Evolutionary conservation across 306 rosid genomes (phyloP), one percentile per base, ranked within the genome.

Genomic region (Oxytropis ochrocephala): DNA sequence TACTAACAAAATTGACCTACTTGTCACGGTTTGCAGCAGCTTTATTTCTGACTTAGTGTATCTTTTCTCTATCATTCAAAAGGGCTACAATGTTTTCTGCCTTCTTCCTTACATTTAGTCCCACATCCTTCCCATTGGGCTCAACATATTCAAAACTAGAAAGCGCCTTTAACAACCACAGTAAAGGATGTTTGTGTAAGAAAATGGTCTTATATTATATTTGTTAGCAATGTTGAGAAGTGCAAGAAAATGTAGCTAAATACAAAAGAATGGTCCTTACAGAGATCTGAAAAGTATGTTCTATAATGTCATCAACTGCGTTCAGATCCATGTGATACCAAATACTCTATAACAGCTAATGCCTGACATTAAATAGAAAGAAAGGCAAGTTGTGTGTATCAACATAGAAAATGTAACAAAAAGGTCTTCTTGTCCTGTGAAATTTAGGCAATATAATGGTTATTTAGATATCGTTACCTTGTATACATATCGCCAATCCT

Each of bases 241-340:
- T 79, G 65, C 64, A 69, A 42, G 42, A 55, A 7, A 73, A 71
- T 11, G 8, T 41, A 50, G 27, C 56, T 32, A 13, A 65, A 73
- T 44, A 70, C 63, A 69, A 21, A 29, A 53, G 65, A 56, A 32
- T 48, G 35, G 33, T 70, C 64, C 88, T 81, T 83, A 95, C 99
- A 1, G 99, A 91, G 64, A 95, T 91, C 78, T 91, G 99, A 73
- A 95, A 95, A 64, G 99, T 95, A 72, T 95, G 99, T 62, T 95
- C 99, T 57, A 95, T 84, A 77, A 95, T 87, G 84, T 95, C 99
- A 77, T 95, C 99, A 64, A 95, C 96, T 21, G 97, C 97, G 99
- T 51, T 95, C 99, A 52, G 99, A 91, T 76, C 97, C 99, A 87
- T 95, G 79, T 24, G 88, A 82, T 56, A 91, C 87, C 88, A 95